A percentile compares a stretch with the other conserved stretches of the same genome.
Conservation (phyloP, 352 stramenopile species). For the Globisporangium radiosum region DNA sequence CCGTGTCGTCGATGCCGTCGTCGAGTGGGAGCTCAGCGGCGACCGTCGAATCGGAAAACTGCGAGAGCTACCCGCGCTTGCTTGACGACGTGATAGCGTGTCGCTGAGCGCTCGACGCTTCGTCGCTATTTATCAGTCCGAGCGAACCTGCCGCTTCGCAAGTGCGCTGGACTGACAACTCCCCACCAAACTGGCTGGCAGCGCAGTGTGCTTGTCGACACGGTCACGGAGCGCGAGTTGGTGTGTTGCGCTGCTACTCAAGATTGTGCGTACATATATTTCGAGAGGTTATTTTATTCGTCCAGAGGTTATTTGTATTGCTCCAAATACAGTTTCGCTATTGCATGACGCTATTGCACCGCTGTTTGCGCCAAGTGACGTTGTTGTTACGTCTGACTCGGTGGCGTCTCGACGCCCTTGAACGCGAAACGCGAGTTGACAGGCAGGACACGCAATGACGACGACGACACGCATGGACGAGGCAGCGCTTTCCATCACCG, state of each 20-base stretch:
- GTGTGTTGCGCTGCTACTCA: no score
- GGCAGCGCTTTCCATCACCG: no score
- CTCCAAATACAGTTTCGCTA: not conserved
- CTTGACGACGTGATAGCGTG: slow-evolving; percentile 27
- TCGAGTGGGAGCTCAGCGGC: not conserved
- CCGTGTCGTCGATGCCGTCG: not conserved
- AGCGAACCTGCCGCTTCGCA: not conserved
- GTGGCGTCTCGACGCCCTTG: no score
- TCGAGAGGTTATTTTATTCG: not conserved
- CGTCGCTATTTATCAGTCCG: slow-evolving; percentile 14
- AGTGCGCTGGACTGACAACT: not conserved
- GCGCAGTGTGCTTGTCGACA: no score
- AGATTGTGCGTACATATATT: not conserved
- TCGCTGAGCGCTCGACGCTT: slow-evolving; percentile 12
- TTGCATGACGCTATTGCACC: not conserved
- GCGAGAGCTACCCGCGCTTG: slow-evolving; percentile 17
- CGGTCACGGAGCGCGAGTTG: no score
- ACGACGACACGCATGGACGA: no score
- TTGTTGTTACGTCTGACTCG: not conserved
- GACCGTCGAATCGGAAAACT: slow-evolving; percentile 1
- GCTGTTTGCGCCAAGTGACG: not conserved
- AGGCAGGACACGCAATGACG: no score
- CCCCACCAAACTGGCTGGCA: not conserved
- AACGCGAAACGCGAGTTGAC: no score
- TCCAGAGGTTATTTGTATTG: not conserved